Evolutionary conservation across 106 monocot genomes (phyloP).

Genomic region (Acorus gramineus): DNA sequence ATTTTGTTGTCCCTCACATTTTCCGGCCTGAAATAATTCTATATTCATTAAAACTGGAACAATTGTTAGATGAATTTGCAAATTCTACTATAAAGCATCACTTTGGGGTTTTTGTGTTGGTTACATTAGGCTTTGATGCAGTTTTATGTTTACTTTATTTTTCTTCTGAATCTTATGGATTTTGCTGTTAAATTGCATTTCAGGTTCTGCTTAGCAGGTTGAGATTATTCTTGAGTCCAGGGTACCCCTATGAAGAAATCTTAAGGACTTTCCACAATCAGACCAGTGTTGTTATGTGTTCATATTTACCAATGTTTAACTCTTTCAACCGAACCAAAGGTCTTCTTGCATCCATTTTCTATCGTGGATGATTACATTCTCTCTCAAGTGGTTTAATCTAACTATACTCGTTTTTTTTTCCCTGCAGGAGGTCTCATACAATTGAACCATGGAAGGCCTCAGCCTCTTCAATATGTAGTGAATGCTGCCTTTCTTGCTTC

Average conservation of each 20-base stretch:
- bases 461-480: conserved; percentile 69
- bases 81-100: too few relatives aligned
- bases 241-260: conserved; percentile 90
- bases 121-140: not conserved
- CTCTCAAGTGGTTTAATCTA: not conserved
- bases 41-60: too few relatives aligned
- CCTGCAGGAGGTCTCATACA: conserved; percentile 64
- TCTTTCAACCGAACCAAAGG: conserved; percentile 79
- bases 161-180: not conserved
- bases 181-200: too few relatives aligned
- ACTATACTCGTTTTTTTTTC: not conserved
- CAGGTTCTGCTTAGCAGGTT: conserved; percentile 79
- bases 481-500: conserved; percentile 81
- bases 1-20: not conserved
- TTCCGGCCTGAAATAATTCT: too few relatives aligned
- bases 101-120: not conserved
- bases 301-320: conserved; percentile 64
- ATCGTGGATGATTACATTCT: not conserved
- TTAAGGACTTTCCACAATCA: conserved; percentile 78
- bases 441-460: conserved; percentile 67
- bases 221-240: conserved; percentile 79
- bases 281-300: conserved; percentile 75
- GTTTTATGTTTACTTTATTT: not conserved
- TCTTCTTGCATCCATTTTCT: conserved; percentile 2
- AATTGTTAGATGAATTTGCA: too few relatives aligned